Percentiles rank a stretch among this genome's conserved stretches.
Conservation (phyloP, 768 basidiomycete genomes). For the Clavaria fumosa region DNA sequence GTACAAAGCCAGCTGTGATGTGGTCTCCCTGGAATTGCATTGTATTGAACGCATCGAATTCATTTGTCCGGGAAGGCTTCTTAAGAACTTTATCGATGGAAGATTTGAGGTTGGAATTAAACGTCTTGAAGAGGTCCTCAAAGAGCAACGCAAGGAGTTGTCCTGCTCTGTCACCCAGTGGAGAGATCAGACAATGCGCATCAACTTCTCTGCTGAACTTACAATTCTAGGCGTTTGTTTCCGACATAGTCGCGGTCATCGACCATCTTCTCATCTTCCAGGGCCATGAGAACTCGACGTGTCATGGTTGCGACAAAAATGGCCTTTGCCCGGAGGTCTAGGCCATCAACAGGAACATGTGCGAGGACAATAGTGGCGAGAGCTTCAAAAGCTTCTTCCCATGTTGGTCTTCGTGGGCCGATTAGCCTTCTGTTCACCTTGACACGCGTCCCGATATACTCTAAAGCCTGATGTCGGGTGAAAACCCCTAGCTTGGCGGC, state of each 20-base stretch:
- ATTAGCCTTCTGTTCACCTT: constrained; percentile 72
- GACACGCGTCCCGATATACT: constrained; percentile 88
- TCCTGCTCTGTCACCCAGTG: constrained; percentile 66
- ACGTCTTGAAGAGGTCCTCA: constrained; percentile 97
- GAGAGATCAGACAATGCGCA: constrained; percentile 8
- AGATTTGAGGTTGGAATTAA: constrained; percentile 88
- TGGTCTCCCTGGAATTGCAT: constrained; percentile 96
- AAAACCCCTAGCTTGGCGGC: constrained; percentile 83
- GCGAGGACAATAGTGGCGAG: constrained; percentile 95
- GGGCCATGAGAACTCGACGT: constrained; percentile 86
- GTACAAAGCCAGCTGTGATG: constrained; percentile 88
- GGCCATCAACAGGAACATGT: constrained; percentile 79
- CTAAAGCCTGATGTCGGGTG: constrained; percentile 85
- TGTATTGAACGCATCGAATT: constrained; percentile 88
- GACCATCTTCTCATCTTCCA: constrained; percentile 93
- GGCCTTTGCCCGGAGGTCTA: constrained; percentile 87
- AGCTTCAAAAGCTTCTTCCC: constrained; percentile 93
- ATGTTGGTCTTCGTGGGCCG: constrained; percentile 70
- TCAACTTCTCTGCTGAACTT: constrained; percentile 19
- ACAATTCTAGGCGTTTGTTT: constrained; percentile 97
- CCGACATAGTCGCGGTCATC: constrained; percentile 99
- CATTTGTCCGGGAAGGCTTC: constrained; percentile 85
- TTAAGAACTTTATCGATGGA: constrained; percentile 96
- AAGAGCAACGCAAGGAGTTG: constrained; percentile 91
- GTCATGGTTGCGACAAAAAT: constrained; percentile 98